These are phyloP conservation scores for Sclerotinia minor DNA, from an alignment of 2,329 filamentous ascomycete species.

Conservation along the genomic window DNA sequence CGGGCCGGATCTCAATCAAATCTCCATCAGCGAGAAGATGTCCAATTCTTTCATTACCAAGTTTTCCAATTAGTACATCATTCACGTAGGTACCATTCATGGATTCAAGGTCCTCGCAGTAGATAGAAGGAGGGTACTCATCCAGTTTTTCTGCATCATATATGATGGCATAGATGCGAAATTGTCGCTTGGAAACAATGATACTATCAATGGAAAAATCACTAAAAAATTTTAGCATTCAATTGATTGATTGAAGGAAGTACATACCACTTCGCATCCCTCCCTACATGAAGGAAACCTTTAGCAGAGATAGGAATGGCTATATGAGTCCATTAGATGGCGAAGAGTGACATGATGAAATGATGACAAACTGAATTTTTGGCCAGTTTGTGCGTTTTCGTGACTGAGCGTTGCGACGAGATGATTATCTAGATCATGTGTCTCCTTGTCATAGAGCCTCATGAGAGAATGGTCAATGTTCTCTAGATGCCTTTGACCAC, in stretches of 20 bases:
- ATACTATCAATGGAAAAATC: slow-evolving; percentile 46
- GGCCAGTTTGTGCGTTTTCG: slow-evolving; percentile 11
- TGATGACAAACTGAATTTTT: slow-evolving; percentile 13
- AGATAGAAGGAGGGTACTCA: slow-evolving; percentile 46
- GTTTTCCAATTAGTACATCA: slow-evolving; percentile 47
- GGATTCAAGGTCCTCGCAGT: slow-evolving; percentile 57
- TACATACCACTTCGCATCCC: slow-evolving; percentile 39
- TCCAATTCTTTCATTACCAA: slow-evolving; percentile 42
- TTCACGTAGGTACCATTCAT: slow-evolving; percentile 57
- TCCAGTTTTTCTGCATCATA: slow-evolving; percentile 46
- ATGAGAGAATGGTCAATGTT: neutral
- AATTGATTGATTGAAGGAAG: neutral
- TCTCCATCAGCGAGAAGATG: slow-evolving; percentile 55
- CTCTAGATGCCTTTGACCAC: neutral
- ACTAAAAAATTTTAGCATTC: slow-evolving; percentile 28
- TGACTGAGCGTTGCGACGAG: slow-evolving; percentile 14
- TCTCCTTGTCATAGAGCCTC: neutral
- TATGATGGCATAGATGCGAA: slow-evolving; percentile 55
- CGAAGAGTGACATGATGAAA: slow-evolving; percentile 1
- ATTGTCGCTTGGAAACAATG: slow-evolving; percentile 53
- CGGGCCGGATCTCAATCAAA: slow-evolving; percentile 46
- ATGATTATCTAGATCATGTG: neutral
- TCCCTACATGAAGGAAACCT: slow-evolving; percentile 34
- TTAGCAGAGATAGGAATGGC: slow-evolving; percentile 17
- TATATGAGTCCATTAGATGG: slow-evolving; percentile 1